These are phyloP conservation scores for Trifolium dubium DNA, from an alignment of 306 rosid species.

Conservation along the genomic window DNA sequence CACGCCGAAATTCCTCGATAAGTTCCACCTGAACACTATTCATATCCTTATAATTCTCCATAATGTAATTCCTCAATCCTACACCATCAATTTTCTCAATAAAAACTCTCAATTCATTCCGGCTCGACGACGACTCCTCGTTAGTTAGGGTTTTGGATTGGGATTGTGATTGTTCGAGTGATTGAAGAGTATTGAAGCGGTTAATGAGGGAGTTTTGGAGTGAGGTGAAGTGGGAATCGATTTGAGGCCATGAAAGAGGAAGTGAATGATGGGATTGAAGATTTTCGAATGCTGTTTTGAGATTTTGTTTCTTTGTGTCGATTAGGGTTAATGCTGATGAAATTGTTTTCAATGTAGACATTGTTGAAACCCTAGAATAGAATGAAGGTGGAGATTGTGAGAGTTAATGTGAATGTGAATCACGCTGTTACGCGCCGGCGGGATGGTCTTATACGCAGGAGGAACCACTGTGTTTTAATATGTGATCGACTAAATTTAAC, in stretches of 20 bases:
- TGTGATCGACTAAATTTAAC: too few species aligned
- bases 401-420: neutral
- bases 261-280: constrained; percentile 58
- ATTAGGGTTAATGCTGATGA: constrained; percentile 60
- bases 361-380: constrained; percentile 24
- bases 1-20: constrained; percentile 49
- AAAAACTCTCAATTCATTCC: constrained; percentile 42
- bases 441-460: neutral
- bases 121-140: constrained; percentile 8
- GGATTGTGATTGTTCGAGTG: constrained; percentile 48
- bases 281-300: constrained; percentile 71
- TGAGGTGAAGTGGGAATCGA: constrained; percentile 67
- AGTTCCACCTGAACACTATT: constrained; percentile 55
- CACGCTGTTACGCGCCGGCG: neutral
- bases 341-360: constrained; percentile 53
- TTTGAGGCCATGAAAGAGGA: constrained; percentile 65
- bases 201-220: constrained; percentile 54
- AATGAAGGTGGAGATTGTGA: neutral
- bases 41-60: constrained; percentile 42
- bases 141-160: constrained; percentile 23
- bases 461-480: neutral
- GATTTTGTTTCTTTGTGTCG: constrained; percentile 61
- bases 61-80: constrained; percentile 63
- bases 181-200: constrained; percentile 58
- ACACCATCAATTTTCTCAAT: constrained; percentile 70